Evolutionary conservation across 345 rosid genomes (phyloP), one percentile per base, ranked within the genome.

Genomic region (Ailanthus altissimus): DNA sequence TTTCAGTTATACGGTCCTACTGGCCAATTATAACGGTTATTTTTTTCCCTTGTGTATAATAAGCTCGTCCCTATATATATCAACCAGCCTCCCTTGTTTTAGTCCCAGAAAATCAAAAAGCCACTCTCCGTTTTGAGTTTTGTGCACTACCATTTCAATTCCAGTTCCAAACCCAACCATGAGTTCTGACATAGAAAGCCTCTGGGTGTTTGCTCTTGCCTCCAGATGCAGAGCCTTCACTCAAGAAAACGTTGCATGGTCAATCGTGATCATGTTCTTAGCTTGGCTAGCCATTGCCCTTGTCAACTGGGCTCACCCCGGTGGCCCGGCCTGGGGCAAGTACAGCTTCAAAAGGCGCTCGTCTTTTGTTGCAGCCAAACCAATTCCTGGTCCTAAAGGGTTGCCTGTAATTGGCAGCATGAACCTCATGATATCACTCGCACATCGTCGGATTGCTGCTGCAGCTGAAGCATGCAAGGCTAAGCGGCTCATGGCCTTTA

Each of bases 301-400:
- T 23, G 14, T 88, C 81, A 79, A 81, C 82, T 90, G 97, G 93
- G 83, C 86, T 38, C 85, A 70, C 67, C 88, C 91, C 0, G 97
- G 97, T 2, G 97, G 97, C 67, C 90, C 94, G 0, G 97, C 97
- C 6, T 91, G 97, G 97, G 97, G 97, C 0, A 91, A 85, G 49
- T 76, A 75, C 72, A 54, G 61, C 36, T 76, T 74, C 42, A 87
- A 60, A 42, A 83, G 36, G 20, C 56, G 49, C 5, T 80, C 68
- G 6, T 42, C 76, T 45, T 67, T 53, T 46, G 25, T 25, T 21
- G 20, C 11, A 11, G 70, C 81, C 2, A 67, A 67, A 54, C 77
- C 74, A 36, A 92, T 92, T 69, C 97, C 94, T 53, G 94, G 97
- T 79, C 93, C 97, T 0, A 83, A 83, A 77, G 97, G 97, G 1